phyloP scores from a whole-genome alignment of 228 moss, liverwort and hornwort genomes.

The Sphagnum magellanicum region DNA sequence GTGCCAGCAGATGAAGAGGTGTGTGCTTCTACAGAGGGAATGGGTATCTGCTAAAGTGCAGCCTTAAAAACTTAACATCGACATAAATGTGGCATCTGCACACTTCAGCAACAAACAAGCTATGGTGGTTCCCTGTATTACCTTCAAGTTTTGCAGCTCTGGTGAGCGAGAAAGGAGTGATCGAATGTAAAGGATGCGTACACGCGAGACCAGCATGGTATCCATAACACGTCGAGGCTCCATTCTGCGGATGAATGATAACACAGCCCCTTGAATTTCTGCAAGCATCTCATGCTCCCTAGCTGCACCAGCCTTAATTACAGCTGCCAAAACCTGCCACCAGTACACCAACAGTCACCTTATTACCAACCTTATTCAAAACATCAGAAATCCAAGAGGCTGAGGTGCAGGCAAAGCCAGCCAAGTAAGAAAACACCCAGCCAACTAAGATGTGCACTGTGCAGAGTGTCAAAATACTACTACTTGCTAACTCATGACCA shows the following conservation, averaged over 20 bases:
- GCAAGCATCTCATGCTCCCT: conserved; percentile 99
- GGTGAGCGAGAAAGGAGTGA: conserved; percentile 92
- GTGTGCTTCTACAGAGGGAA: too few species aligned
- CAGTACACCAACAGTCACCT: not conserved
- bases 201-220: conserved; percentile 97
- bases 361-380: too few species aligned
- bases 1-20: too few species aligned
- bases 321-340: conserved; percentile 82
- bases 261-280: conserved; percentile 96
- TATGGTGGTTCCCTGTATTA: not conserved
- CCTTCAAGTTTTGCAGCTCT: conserved; percentile 80
- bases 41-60: too few species aligned
- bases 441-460: not conserved
- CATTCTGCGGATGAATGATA: conserved; percentile 80
- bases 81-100: not conserved
- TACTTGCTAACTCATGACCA: too few species aligned
- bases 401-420: not conserved
- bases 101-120: not conserved
- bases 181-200: conserved; percentile 92
- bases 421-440: not conserved
- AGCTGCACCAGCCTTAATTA: conserved; percentile 96
- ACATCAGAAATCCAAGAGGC: not conserved
- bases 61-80: too few species aligned
- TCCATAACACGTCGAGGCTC: conserved; percentile 81
- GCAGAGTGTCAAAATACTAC: not conserved